A percentile compares a stretch with the other conserved stretches of the same genome.
These are phyloP conservation scores for Fusarium tjaetaba DNA, from an alignment of 2,329 filamentous ascomycete species.

Conservation along the genomic window DNA sequence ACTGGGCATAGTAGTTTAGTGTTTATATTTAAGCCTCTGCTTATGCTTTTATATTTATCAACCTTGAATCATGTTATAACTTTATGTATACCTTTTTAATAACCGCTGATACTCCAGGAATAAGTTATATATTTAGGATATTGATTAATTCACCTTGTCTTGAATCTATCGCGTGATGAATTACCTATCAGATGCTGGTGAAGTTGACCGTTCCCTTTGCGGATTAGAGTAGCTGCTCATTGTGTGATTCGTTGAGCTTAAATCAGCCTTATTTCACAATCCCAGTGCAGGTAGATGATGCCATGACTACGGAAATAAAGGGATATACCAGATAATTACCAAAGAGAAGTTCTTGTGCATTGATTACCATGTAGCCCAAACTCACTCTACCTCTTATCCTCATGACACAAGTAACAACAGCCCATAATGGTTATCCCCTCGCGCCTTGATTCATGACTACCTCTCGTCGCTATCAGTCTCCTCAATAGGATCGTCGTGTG, in stretches of 20 bases:
- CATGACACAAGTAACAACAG: neutral
- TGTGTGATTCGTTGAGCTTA: constrained; percentile 17
- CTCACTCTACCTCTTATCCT: neutral
- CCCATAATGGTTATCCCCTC: neutral
- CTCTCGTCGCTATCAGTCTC: neutral
- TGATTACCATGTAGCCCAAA: neutral
- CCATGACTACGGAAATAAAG: neutral
- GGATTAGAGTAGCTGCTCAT: neutral
- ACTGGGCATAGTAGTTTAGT: neutral
- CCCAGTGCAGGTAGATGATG: neutral
- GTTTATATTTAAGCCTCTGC: neutral
- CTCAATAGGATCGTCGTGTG: neutral
- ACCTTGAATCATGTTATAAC: too few species aligned
- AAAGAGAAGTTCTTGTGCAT: neutral
- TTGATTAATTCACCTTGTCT: neutral
- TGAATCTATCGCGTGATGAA: neutral
- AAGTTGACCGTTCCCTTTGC: neutral
- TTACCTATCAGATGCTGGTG: neutral
- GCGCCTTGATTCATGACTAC: neutral
- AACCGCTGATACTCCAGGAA: neutral
- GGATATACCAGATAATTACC: neutral
- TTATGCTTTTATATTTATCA: neutral
- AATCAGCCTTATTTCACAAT: constrained; percentile 7
- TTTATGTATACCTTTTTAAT: too few species aligned
- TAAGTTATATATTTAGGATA: neutral